Percentiles rank a stretch among this genome's conserved stretches.
Evolutionary conservation across 768 basidiomycete species (phyloP).

Genomic region (Galerina marginata): DNA sequence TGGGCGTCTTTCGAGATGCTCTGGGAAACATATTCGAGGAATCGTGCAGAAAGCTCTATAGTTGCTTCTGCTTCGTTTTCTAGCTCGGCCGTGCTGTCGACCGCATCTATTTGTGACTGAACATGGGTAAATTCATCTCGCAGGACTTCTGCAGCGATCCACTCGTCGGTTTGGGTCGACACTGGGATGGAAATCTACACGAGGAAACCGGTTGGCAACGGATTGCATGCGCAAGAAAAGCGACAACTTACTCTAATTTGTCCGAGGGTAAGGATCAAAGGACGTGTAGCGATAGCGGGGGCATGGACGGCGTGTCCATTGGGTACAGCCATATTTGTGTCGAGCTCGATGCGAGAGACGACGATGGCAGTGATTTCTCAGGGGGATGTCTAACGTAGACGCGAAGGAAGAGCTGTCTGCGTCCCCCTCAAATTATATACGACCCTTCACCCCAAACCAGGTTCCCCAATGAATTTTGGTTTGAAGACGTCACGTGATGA

Average conservation of each 20-base stretch:
- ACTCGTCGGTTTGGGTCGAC: slow-evolving; percentile 78
- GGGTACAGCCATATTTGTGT: slow-evolving; percentile 42
- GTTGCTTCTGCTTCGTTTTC: slow-evolving; percentile 67
- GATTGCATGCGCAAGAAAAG: slow-evolving; percentile 12
- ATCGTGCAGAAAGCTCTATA: slow-evolving; percentile 81
- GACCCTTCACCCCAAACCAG: slow-evolving; percentile 47
- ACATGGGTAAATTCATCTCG: slow-evolving; percentile 84
- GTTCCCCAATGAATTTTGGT: slow-evolving; percentile 49
- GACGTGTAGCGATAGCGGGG: slow-evolving; percentile 49
- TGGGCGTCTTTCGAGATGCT: slow-evolving; percentile 62
- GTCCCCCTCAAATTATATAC: slow-evolving; percentile 40
- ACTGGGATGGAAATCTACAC: slow-evolving; percentile 84
- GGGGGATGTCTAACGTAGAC: slow-evolving; percentile 30
- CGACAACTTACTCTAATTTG: slow-evolving; percentile 55
- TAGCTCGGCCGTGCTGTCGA: slow-evolving; percentile 55
- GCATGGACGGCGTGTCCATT: slow-evolving; percentile 43
- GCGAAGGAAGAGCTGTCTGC: slow-evolving; percentile 25
- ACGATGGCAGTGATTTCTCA: slow-evolving; percentile 25
- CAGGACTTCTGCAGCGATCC: slow-evolving; percentile 92
- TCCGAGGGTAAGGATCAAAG: slow-evolving; percentile 51
- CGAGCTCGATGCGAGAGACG: slow-evolving; percentile 28
- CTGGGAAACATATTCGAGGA: slow-evolving; percentile 77
- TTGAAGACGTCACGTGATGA: slow-evolving; percentile 37
- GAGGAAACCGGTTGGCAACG: slow-evolving; percentile 6
- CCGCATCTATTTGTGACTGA: slow-evolving; percentile 60